These are phyloP conservation scores for Anthracocystis setariae DNA, from an alignment of 1,284 basidiomycete genomes.

Conservation along the genomic window DNA sequence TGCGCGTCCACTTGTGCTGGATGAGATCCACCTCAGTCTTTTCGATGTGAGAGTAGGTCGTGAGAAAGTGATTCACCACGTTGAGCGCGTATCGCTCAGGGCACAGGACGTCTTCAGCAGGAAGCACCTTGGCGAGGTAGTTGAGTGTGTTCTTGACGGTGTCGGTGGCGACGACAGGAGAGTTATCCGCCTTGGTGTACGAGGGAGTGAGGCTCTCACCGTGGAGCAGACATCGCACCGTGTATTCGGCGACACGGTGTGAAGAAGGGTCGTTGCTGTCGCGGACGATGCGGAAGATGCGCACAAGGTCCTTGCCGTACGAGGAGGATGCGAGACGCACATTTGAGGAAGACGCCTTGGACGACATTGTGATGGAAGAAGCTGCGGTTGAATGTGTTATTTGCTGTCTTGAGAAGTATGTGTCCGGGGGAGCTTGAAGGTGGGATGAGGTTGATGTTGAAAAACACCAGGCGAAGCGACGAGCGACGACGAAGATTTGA, in stretches of 20 bases:
- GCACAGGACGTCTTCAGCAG: slow-evolving; percentile 45
- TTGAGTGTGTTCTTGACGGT: slow-evolving; percentile 92
- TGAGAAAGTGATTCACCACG: slow-evolving; percentile 83
- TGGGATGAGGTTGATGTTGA: neutral
- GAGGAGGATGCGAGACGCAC: slow-evolving; percentile 49
- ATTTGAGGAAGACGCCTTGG: slow-evolving; percentile 47
- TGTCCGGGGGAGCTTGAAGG: neutral
- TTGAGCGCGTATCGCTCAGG: slow-evolving; percentile 89
- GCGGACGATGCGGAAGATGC: slow-evolving; percentile 59
- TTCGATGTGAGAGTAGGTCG: slow-evolving; percentile 78
- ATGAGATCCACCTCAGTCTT: slow-evolving; percentile 81
- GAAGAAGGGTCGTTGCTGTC: slow-evolving; percentile 41
- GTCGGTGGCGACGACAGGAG: slow-evolving; percentile 62
- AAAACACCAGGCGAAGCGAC: neutral
- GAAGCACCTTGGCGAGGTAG: slow-evolving; percentile 51
- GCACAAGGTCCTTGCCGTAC: slow-evolving; percentile 63
- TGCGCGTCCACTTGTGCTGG: slow-evolving; percentile 86
- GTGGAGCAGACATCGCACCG: slow-evolving; percentile 54
- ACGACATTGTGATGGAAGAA: slow-evolving; percentile 15
- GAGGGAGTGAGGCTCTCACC: slow-evolving; percentile 48
- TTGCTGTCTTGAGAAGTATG: neutral
- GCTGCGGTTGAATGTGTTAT: neutral
- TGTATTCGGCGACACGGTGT: slow-evolving; percentile 60
- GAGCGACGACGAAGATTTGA: neutral
- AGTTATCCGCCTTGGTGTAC: slow-evolving; percentile 56